Evolutionary conservation across 768 basidiomycete species (phyloP), one percentile per base, ranked within the genome.

Genomic region (Leccinum longicurvipes): DNA sequence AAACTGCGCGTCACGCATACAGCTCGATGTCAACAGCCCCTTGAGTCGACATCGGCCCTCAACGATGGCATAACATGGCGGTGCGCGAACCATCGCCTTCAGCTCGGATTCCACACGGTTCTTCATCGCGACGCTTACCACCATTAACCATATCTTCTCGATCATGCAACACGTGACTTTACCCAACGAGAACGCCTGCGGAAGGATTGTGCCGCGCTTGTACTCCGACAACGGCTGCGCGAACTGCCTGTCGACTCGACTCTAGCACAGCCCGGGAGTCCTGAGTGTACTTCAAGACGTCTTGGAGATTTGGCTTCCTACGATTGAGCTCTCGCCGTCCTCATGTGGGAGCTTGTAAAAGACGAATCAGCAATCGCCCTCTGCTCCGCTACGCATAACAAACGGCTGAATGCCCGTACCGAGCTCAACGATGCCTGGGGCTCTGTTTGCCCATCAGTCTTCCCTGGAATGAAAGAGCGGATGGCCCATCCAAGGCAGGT

Each of bases 1-100:
- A 70, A 99, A 97, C 72, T 99, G 96, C 0, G 94, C 91, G 66
- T 98, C 97, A 1, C 96, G 96, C 92, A 98, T 96, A 57, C 93
- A 92, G 65, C 91, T 94, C 19, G 95, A 96, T 60, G 98, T 98
- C 97, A 81, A 71, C 28, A 75, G 64, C 31, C 71, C 63, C 6
- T 73, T 64, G 49, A 81, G 72, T 62, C 91, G 84, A 85, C 91
- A 96, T 3, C n/a, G n/a, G n/a, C n/a, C 96, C 5, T 96, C 96
- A 23, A 99, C 94, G 60, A 99, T 90, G 7, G 89, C 83, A 69
- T 95, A 97, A 1, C 97, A 95, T 0, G 84, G 81, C 2, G 96
- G 97, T 0, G 95, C 95, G 24, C 90, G 86, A 9, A 99, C 87
- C 95, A 98, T 97, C 4, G 96, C 91, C 70, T 98, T 98, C 59